A percentile compares a stretch with the other conserved stretches of the same genome.
Conservation (phyloP, 306 rosid genomes). For the Crataegus laevigata region DNA sequence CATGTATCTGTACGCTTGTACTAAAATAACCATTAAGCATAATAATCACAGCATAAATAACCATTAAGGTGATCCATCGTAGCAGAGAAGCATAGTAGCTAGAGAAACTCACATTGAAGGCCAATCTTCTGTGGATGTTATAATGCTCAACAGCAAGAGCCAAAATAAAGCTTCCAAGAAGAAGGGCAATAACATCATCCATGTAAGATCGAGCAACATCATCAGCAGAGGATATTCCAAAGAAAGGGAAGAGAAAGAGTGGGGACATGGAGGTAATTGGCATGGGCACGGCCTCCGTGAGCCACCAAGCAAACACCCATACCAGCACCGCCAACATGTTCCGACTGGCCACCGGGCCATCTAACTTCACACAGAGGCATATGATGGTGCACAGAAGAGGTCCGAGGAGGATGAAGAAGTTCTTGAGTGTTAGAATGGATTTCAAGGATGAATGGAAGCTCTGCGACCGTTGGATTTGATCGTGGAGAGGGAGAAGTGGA, state of each 20-base stretch:
- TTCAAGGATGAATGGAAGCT: not conserved
- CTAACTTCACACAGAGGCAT: constrained; percentile 46
- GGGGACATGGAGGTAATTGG: constrained; percentile 86
- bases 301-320: constrained; percentile 85
- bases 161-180: constrained; percentile 76
- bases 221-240: constrained; percentile 63
- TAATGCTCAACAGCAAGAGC: constrained; percentile 92
- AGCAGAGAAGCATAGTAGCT: not conserved
- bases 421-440: constrained; percentile 31
- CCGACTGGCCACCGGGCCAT: constrained; percentile 31
- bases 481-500: constrained; percentile 61
- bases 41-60: too few species aligned
- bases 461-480: constrained; percentile 14
- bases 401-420: constrained; percentile 40
- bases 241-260: constrained; percentile 64
- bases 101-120: constrained; percentile 59
- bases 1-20: too few species aligned
- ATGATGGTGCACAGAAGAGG: constrained; percentile 48
- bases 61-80: too few species aligned
- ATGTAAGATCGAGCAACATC: constrained; percentile 66
- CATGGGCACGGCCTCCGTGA: constrained; percentile 76
- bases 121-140: constrained; percentile 69
- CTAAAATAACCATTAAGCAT: too few species aligned
- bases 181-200: constrained; percentile 74
- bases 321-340: constrained; percentile 70